Evolutionary conservation across 805 yeast genomes (phyloP).

Genomic region (Nakazawaea wickerhamii): DNA sequence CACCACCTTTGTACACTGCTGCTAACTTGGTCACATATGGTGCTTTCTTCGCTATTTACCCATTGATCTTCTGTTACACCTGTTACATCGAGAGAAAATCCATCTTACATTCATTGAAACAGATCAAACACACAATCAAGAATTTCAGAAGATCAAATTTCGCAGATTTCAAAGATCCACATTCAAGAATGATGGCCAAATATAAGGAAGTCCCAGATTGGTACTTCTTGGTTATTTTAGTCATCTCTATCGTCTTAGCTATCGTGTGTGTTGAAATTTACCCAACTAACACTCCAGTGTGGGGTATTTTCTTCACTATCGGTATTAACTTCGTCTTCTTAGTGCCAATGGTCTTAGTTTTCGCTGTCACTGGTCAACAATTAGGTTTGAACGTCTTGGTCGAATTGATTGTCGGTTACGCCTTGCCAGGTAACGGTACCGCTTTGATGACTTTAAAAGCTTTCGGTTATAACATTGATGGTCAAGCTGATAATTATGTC

Average conservation of each 20-base stretch:
- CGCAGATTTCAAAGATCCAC: background rate
- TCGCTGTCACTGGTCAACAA: background rate
- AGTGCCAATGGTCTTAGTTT: background rate
- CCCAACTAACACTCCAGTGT: background rate
- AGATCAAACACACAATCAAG: background rate
- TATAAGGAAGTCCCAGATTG: constrained; percentile 1
- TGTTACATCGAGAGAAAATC: background rate
- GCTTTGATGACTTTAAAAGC: constrained; percentile 1
- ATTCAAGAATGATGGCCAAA: background rate
- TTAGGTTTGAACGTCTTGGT: background rate
- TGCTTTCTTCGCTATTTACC: background rate
- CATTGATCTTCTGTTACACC: background rate
- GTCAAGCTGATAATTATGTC: background rate
- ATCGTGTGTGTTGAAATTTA: background rate
- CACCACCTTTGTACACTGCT: background rate
- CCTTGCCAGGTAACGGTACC: constrained; percentile 2
- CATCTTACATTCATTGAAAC: background rate
- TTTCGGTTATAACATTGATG: background rate
- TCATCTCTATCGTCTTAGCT: background rate
- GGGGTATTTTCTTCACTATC: background rate
- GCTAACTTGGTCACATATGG: background rate
- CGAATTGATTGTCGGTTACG: background rate
- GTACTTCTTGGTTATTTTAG: background rate
- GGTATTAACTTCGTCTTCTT: background rate
- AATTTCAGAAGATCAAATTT: background rate